Conservation (phyloP, 768 basidiomycete species). For the Mycena belliarum region DNA sequence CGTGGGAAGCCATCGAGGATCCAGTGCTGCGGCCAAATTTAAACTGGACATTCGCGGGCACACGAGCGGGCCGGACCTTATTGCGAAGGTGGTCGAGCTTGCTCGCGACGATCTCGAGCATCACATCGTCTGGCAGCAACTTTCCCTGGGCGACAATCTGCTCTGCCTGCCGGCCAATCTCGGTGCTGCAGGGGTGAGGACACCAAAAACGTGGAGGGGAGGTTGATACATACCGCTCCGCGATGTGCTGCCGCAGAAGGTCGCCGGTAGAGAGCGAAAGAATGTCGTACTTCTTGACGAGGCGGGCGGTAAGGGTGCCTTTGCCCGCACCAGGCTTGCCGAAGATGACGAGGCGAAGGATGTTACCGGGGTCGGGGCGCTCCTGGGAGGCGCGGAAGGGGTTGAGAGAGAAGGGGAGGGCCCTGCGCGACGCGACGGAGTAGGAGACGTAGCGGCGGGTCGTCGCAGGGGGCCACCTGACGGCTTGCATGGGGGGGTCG, state of each 20-base stretch:
- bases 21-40: constrained; percentile 65
- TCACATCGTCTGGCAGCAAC: constrained; percentile 75
- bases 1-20: constrained; percentile 93
- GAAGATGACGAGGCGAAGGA: constrained; percentile 72
- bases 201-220: neutral
- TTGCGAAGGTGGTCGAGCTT: constrained; percentile 67
- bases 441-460: constrained; percentile 27
- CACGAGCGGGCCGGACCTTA: constrained; percentile 49
- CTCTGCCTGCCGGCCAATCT: constrained; percentile 74
- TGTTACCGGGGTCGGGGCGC: constrained; percentile 37
- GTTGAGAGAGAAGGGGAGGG: constrained; percentile 52
- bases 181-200: constrained; percentile 45
- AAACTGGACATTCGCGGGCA: neutral
- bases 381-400: constrained; percentile 38
- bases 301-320: constrained; percentile 76
- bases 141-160: constrained; percentile 78
- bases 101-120: constrained; percentile 74
- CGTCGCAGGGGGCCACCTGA: constrained; percentile 5
- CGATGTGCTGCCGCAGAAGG: constrained; percentile 81
- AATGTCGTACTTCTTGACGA: constrained; percentile 82
- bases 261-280: constrained; percentile 82
- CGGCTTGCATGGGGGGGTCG: constrained; percentile 8
- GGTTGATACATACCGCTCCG: constrained; percentile 47
- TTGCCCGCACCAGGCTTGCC: constrained; percentile 85
- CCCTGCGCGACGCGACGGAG: constrained; percentile 37